A percentile compares a stretch with the other conserved stretches of the same genome.
Conservation (phyloP, 257 asterid species). For the Solanum clarkiae region DNA sequence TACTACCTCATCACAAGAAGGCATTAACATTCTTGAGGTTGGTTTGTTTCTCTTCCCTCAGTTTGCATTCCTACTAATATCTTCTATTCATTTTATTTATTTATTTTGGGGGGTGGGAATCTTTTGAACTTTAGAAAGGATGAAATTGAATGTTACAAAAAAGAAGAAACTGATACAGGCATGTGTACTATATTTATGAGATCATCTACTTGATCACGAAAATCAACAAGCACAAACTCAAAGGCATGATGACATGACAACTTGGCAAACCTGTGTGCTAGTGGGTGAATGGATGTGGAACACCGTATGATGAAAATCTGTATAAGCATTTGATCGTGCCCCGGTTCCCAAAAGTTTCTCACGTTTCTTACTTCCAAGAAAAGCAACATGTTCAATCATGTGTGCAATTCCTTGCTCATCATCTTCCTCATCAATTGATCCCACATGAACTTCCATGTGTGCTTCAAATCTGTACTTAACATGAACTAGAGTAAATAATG, state of each 20-base stretch:
- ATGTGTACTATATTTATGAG: neutral
- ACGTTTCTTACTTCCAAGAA: conserved; percentile 98
- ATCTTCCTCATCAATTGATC: conserved; percentile 97
- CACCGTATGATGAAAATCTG: conserved; percentile 97
- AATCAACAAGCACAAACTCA: neutral
- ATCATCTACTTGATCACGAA: neutral
- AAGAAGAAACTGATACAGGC: neutral
- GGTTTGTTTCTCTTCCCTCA: neutral
- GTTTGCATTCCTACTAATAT: neutral
- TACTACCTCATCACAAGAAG: neutral
- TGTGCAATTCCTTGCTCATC: conserved; percentile 99
- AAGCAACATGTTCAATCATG: conserved; percentile 99
- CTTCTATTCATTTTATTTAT: neutral
- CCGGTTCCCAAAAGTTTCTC: conserved; percentile 99
- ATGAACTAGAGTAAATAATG: conserved; percentile 1
- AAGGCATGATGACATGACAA: neutral
- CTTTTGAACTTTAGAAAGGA: neutral
- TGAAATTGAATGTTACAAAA: neutral
- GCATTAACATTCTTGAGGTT: neutral
- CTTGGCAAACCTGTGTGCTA: conserved; percentile 53
- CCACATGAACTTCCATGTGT: conserved; percentile 98
- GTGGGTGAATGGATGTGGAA: conserved; percentile 99
- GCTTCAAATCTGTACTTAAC: conserved; percentile 77
- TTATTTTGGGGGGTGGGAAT: neutral
- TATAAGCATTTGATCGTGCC: conserved; percentile 96